These are phyloP conservation scores for Penicillium capsulatum DNA, from an alignment of 2,329 filamentous ascomycete genomes.

Conservation along the genomic window DNA sequence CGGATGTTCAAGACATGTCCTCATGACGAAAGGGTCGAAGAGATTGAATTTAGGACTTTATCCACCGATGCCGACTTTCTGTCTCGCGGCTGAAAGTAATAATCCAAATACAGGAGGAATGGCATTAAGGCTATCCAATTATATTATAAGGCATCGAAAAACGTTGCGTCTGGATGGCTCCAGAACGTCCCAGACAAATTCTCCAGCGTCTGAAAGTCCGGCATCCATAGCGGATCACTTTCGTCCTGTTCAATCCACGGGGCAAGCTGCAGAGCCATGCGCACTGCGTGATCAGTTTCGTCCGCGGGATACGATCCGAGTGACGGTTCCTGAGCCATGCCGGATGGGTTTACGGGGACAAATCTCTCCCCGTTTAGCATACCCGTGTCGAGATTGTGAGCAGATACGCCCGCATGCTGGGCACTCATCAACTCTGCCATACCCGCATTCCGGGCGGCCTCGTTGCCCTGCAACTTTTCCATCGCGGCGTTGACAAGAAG, in stretches of 20 bases:
- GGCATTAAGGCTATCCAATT: too few relatives aligned
- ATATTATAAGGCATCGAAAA: slow-evolving; percentile 31
- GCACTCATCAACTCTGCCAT: slow-evolving; percentile 42
- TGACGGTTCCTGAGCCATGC: slow-evolving; percentile 11
- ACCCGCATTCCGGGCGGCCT: slow-evolving; percentile 31
- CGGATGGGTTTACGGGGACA: slow-evolving; percentile 7
- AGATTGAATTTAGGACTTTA: background rate
- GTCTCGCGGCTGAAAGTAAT: too few relatives aligned
- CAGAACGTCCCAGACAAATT: slow-evolving; percentile 30
- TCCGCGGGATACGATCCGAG: slow-evolving; percentile 16
- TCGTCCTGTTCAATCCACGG: slow-evolving; percentile 40
- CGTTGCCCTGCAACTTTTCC: slow-evolving; percentile 44
- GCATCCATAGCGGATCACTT: slow-evolving; percentile 37
- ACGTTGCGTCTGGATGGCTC: slow-evolving; percentile 25
- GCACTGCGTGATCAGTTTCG: slow-evolving; percentile 32
- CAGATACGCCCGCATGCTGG: slow-evolving; percentile 23
- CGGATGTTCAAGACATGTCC: slow-evolving; percentile 14
- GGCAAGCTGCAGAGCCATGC: slow-evolving; percentile 38
- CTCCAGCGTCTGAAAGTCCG: slow-evolving; percentile 37
- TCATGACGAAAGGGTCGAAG: too few relatives aligned
- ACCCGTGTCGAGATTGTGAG: slow-evolving; percentile 9
- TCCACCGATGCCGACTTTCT: background rate
- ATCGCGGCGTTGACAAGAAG: slow-evolving; percentile 46
- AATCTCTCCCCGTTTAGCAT: slow-evolving; percentile 18
- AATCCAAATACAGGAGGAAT: too few relatives aligned